Conservation (phyloP, 2,329 filamentous ascomycete genomes). For the Alternaria ventricosa region DNA sequence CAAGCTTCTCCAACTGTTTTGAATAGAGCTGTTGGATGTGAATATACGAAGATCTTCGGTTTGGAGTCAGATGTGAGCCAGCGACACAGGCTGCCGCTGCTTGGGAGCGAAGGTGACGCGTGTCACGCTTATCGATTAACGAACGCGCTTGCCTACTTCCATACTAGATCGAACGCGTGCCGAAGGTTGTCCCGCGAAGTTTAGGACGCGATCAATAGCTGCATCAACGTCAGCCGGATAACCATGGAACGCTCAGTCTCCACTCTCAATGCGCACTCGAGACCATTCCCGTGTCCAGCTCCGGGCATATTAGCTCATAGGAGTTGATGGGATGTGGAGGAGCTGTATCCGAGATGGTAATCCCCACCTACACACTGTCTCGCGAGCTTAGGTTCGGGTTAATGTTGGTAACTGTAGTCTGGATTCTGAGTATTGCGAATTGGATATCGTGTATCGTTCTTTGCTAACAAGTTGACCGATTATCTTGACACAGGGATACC, state of each 20-base stretch:
- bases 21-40: background rate
- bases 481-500: background rate
- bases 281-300: background rate
- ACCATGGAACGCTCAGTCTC: background rate
- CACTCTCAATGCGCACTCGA: background rate
- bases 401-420: background rate
- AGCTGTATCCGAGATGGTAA: constrained; percentile 7
- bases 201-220: background rate
- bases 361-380: background rate
- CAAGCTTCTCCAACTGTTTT: background rate
- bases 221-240: background rate
- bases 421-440: background rate
- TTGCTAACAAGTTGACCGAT: background rate
- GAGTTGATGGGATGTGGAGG: constrained; percentile 20
- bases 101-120: background rate
- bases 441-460: no score
- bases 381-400: background rate
- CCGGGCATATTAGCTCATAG: background rate
- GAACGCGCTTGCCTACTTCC: background rate
- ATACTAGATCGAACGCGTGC: background rate
- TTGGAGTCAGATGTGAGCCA: background rate
- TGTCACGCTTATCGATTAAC: constrained; percentile 2
- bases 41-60: background rate
- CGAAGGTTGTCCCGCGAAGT: background rate
- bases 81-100: background rate